These are phyloP conservation scores for Asterophora parasitica DNA, from an alignment of 768 basidiomycete species.

Conservation along the genomic window DNA sequence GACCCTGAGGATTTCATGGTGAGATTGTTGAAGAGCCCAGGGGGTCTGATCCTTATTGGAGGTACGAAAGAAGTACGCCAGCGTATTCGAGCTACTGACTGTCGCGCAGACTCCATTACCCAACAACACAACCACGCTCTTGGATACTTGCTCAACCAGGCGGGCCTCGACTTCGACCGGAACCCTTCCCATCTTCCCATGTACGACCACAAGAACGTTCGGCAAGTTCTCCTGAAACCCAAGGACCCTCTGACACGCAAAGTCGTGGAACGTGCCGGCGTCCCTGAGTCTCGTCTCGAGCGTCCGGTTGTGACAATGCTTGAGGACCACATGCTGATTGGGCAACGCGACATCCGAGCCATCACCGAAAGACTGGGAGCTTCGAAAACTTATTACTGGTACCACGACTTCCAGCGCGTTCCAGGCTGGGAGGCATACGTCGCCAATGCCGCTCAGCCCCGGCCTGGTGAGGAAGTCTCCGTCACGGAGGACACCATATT, in stretches of 20 bases:
- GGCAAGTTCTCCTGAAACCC: constrained; percentile 21
- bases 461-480: constrained; percentile 19
- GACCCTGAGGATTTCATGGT: constrained; percentile 27
- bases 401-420: constrained; percentile 23
- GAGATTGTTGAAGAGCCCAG: constrained; percentile 23
- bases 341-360: constrained; percentile 20
- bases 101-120: constrained; percentile 19
- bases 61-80: constrained; percentile 10
- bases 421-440: constrained; percentile 24
- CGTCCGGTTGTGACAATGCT: constrained; percentile 26
- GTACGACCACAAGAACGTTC: constrained; percentile 23
- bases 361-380: constrained; percentile 24
- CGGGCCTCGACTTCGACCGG: constrained; percentile 20
- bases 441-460: constrained; percentile 15
- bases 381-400: constrained; percentile 20
- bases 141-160: constrained; percentile 20
- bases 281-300: constrained; percentile 23
- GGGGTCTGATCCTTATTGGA: constrained; percentile 25
- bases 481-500: constrained; percentile 26
- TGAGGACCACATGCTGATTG: constrained; percentile 26
- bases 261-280: constrained; percentile 20
- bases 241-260: constrained; percentile 18
- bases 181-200: constrained; percentile 18
- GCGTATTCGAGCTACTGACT: neutral
- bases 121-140: constrained; percentile 22